A percentile compares a stretch with the other conserved stretches of the same genome.
Conservation (phyloP, 179 eudicot genomes). For the Pouteria campechiana region DNA sequence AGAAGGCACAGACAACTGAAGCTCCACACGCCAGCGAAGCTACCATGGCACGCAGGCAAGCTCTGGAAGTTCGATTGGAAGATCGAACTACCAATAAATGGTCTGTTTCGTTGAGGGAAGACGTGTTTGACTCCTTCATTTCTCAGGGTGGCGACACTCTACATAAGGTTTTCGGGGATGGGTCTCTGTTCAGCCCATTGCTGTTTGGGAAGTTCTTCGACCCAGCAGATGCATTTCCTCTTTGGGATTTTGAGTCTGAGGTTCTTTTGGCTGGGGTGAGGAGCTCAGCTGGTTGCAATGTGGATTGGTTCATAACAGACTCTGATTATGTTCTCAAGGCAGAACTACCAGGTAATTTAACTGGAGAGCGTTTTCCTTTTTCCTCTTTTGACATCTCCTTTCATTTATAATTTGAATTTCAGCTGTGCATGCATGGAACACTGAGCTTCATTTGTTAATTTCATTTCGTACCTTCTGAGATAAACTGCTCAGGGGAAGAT, state of each 20-base stretch:
- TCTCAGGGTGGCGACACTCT: slow-evolving; percentile 23
- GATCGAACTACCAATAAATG: slow-evolving; percentile 62
- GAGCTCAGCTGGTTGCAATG: slow-evolving; percentile 18
- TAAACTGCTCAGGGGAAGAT: too few relatives aligned
- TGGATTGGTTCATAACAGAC: slow-evolving; percentile 58
- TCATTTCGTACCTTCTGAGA: too few relatives aligned
- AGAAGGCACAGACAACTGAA: too few relatives aligned
- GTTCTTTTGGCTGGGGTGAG: slow-evolving; percentile 31
- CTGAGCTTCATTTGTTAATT: too few relatives aligned
- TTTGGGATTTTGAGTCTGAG: slow-evolving; percentile 88
- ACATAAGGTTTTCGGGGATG: slow-evolving; percentile 47
- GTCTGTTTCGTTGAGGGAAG: slow-evolving; percentile 63
- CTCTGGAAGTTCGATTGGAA: slow-evolving; percentile 49
- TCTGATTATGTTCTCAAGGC: slow-evolving; percentile 47
- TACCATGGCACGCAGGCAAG: too few relatives aligned
- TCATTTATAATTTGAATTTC: too few relatives aligned
- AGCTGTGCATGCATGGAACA: too few relatives aligned
- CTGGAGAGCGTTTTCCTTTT: not conserved
- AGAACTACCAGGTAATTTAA: slow-evolving; percentile 53
- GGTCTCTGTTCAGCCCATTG: slow-evolving; percentile 73
- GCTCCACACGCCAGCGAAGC: too few relatives aligned
- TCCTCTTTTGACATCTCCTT: not conserved
- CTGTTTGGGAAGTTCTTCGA: slow-evolving; percentile 89
- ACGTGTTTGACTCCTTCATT: slow-evolving; percentile 34
- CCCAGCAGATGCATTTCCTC: slow-evolving; percentile 91